Percentiles rank a stretch among this genome's conserved stretches.
phyloP scores from a whole-genome alignment of 495 filamentous ascomycete species.

The Neurospora tetrasperma region DNA sequence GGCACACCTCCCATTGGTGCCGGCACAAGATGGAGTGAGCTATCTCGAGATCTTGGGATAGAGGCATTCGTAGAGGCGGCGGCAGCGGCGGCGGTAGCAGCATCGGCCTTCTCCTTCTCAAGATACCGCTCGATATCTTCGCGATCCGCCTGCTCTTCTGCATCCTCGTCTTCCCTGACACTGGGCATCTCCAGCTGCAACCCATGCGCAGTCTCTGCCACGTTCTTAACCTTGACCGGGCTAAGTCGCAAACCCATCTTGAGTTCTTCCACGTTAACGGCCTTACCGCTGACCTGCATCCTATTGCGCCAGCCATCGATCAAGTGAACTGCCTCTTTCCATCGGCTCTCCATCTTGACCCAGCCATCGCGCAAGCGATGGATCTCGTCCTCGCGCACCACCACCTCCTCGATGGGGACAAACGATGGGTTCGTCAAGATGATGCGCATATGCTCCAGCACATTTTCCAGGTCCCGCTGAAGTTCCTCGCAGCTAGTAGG shows the following conservation, averaged over 20 bases:
- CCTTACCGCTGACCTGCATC: slow-evolving; percentile 67
- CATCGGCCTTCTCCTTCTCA: not conserved
- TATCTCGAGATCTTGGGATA: not conserved
- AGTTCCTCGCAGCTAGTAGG: slow-evolving; percentile 62
- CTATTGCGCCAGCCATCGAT: slow-evolving; percentile 89
- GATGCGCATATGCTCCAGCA: slow-evolving; percentile 68
- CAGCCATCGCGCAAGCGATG: slow-evolving; percentile 67
- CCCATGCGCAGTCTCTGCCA: slow-evolving; percentile 36
- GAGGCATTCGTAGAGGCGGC: not conserved
- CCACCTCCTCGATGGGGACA: slow-evolving; percentile 89
- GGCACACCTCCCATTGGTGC: slow-evolving; percentile 20
- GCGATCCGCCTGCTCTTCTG: slow-evolving; percentile 17
- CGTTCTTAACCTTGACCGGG: slow-evolving; percentile 43
- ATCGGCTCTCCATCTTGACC: slow-evolving; percentile 83
- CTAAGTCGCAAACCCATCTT: slow-evolving; percentile 63
- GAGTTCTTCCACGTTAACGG: slow-evolving; percentile 74
- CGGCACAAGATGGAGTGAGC: slow-evolving; percentile 25
- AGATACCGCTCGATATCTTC: not conserved
- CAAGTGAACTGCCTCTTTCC: slow-evolving; percentile 79
- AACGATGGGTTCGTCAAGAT: slow-evolving; percentile 92
- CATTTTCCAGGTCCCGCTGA: slow-evolving; percentile 56
- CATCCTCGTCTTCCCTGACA: slow-evolving; percentile 29
- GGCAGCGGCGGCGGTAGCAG: not conserved
- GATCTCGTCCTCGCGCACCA: slow-evolving; percentile 84
- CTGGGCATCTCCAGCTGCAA: slow-evolving; percentile 27